Evolutionary conservation across 768 basidiomycete species (phyloP).

Genomic region (Glaciozyma antarctica): DNA sequence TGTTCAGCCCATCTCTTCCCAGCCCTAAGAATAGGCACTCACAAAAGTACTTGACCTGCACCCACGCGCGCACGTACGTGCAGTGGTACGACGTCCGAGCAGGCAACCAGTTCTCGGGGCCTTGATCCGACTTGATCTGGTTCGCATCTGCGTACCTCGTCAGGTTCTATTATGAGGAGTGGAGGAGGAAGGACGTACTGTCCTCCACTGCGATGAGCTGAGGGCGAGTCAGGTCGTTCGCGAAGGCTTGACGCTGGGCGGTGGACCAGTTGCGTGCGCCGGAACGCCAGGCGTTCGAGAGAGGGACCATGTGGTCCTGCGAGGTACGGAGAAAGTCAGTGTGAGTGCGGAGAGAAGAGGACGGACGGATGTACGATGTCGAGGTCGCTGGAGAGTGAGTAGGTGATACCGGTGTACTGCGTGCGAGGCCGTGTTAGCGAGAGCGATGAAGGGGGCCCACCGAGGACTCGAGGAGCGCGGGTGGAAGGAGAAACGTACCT

Average conservation of each 20-base stretch:
- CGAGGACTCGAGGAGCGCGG: not conserved
- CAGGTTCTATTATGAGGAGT: not conserved
- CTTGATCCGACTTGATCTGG: not conserved
- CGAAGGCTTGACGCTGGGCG: not conserved
- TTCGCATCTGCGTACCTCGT: not conserved
- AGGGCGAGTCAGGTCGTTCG: not conserved
- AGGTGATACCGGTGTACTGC: not conserved
- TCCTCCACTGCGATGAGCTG: not conserved
- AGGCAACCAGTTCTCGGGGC: not conserved
- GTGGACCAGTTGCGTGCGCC: not conserved
- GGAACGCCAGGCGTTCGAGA: not conserved
- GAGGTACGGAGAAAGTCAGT: no score
- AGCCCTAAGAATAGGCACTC: not conserved
- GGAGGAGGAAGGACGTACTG: not conserved
- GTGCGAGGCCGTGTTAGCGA: not conserved
- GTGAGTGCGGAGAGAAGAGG: not conserved
- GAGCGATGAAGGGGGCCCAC: not conserved
- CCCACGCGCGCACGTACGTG: not conserved
- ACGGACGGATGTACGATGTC: not conserved
- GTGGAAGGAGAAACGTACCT: not conserved
- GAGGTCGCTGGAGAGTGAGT: not conserved
- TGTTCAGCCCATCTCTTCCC: not conserved
- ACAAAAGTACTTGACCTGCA: conserved; percentile 1
- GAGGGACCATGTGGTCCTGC: conserved; percentile 2
- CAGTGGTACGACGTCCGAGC: not conserved